Percentiles rank a stretch among this genome's conserved stretches.
phyloP scores from a whole-genome alignment of 1,284 basidiomycete genomes.

The Leccinum angustisporum region DNA sequence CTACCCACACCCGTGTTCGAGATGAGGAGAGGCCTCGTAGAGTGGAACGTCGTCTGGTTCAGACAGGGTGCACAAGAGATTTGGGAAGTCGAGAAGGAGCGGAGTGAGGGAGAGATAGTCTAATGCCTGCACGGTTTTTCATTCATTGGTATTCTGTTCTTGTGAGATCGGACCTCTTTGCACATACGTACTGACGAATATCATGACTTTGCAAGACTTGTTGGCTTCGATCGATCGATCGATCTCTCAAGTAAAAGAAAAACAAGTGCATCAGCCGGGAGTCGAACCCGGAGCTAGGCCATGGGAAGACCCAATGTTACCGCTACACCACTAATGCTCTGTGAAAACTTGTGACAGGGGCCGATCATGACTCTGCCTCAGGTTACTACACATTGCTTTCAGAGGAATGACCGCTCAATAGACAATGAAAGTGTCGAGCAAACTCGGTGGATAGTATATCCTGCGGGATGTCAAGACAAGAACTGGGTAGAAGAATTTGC shows the following conservation, averaged over 20 bases:
- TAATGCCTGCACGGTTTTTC: slow-evolving; percentile 2
- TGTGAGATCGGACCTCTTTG: slow-evolving; percentile 6
- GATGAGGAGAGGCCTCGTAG: slow-evolving; percentile 77
- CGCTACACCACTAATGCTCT: slow-evolving; percentile 40
- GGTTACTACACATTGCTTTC: too few species aligned
- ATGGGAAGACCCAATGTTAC: slow-evolving; percentile 46
- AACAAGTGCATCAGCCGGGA: slow-evolving; percentile 49
- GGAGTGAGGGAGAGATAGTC: slow-evolving; percentile 37
- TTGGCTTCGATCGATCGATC: not conserved
- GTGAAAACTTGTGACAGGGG: not conserved
- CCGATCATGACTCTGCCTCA: not conserved
- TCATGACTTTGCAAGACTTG: not conserved
- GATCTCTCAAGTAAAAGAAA: not conserved
- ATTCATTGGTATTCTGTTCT: not conserved
- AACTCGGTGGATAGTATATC: too few species aligned
- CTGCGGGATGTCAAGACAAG: too few species aligned
- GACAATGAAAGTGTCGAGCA: too few species aligned
- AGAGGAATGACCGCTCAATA: too few species aligned
- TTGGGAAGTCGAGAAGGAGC: slow-evolving; percentile 66
- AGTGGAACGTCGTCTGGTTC: slow-evolving; percentile 93
- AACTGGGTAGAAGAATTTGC: too few species aligned
- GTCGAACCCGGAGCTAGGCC: slow-evolving; percentile 59
- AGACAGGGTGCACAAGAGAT: slow-evolving; percentile 78
- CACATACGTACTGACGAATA: slow-evolving; percentile 5
- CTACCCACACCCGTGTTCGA: slow-evolving; percentile 81